These are phyloP conservation scores for Eustoma russellianum DNA, from an alignment of 257 asterid species.

Conservation along the genomic window DNA sequence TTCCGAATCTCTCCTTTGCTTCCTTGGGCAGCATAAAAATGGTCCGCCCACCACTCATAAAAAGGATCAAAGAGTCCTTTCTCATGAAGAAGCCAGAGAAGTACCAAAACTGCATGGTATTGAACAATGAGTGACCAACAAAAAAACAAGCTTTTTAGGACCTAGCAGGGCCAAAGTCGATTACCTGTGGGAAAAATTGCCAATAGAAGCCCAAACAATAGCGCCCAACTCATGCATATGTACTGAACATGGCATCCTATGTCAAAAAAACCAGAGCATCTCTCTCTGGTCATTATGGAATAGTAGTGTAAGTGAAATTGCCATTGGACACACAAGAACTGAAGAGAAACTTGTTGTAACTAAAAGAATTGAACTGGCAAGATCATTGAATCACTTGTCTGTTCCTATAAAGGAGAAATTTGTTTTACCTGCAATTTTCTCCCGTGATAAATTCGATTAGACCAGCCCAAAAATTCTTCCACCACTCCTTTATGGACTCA, in stretches of 20 bases:
- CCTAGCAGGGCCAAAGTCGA: slow-evolving; percentile 3
- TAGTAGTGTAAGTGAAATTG: background rate
- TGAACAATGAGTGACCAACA: background rate
- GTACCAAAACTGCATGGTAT: slow-evolving; percentile 41
- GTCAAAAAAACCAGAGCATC: slow-evolving; percentile 79
- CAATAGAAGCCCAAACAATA: slow-evolving; percentile 60
- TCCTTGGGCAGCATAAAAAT: slow-evolving; percentile 33
- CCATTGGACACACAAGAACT: background rate
- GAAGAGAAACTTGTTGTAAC: background rate
- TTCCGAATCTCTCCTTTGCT: slow-evolving; percentile 16
- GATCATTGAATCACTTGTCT: background rate
- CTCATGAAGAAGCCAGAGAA: slow-evolving; percentile 80
- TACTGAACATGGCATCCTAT: slow-evolving; percentile 80
- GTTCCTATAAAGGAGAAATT: no score
- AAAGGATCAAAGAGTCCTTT: slow-evolving; percentile 81
- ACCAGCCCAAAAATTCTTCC: slow-evolving; percentile 54
- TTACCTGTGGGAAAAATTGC: slow-evolving; percentile 86
- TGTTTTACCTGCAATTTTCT: slow-evolving; percentile 68
- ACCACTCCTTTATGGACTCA: slow-evolving; percentile 62
- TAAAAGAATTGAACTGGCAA: background rate
- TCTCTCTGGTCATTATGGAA: slow-evolving; percentile 40
- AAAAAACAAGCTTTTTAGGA: background rate
- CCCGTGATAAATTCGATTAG: slow-evolving; percentile 64
- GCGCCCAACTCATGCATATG: slow-evolving; percentile 77
- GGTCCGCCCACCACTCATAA: slow-evolving; percentile 98